Evolutionary conservation across 2,329 filamentous ascomycete genomes (phyloP).

Genomic region (Neocucurbitaria cava): DNA sequence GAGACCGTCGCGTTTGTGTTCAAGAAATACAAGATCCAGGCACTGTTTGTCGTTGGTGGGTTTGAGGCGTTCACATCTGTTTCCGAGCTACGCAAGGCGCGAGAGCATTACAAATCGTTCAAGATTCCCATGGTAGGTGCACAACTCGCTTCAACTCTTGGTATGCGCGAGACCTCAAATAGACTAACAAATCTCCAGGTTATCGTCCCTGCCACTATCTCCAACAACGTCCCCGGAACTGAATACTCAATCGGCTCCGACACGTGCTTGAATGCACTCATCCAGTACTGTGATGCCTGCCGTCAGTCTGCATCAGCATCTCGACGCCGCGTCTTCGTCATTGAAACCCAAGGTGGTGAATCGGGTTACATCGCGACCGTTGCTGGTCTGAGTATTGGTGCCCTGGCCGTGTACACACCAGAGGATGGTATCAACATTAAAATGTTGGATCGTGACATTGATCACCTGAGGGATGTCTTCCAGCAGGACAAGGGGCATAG

Average conservation of each 20-base stretch:
- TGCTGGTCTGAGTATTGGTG: conserved; percentile 89
- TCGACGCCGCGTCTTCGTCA: conserved; percentile 91
- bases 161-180: conserved; percentile 48
- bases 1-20: conserved; percentile 83
- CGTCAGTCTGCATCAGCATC: conserved; percentile 96
- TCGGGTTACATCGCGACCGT: conserved; percentile 94
- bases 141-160: conserved; percentile 50
- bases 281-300: conserved; percentile 96
- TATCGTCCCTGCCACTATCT: conserved; percentile 93
- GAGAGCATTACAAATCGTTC: conserved; percentile 79
- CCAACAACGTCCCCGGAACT: conserved; percentile 97
- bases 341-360: conserved; percentile 94
- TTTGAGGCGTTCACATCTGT: conserved; percentile 97
- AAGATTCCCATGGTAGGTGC: conserved; percentile 78
- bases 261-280: conserved; percentile 93
- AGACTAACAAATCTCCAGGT: conserved; percentile 60
- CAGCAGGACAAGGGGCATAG: conserved; percentile 84
- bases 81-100: conserved; percentile 82
- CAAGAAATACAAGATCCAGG: conserved; percentile 86
- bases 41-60: conserved; percentile 88
- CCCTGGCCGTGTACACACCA: conserved; percentile 92
- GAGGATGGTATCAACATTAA: conserved; percentile 94
- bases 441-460: conserved; percentile 90
- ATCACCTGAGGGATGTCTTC: conserved; percentile 86
- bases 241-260: conserved; percentile 97